Base-by-base conservation (phyloP, 176 grass and related monocot species). In the Eragrostis nindensis region DNA sequence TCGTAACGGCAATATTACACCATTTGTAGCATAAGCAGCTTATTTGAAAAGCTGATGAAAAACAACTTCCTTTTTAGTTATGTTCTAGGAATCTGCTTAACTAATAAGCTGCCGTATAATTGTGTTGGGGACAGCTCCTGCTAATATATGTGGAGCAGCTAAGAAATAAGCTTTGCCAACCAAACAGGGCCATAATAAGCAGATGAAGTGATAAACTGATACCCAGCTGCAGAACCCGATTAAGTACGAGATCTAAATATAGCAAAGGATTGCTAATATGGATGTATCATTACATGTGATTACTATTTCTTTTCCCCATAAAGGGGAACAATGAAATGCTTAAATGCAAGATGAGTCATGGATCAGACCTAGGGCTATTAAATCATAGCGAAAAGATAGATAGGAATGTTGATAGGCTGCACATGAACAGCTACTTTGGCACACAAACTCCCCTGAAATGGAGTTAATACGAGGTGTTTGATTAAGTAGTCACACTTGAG, bases 381-480 rank as follows among this genome's bases (percentile, higher is more conserved):
- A 39, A 57, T 7, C 21, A 57, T 8, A 30, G 5, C 1, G 7
- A 29, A 63, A 4, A 63, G 27, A 63, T 63, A 11, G 30, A 17
- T 38, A 64, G 62, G 36, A 80, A 24, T 53, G 41, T 27, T 42
- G 52, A 32, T 42, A 70, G 10, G 21, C 30, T 45, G 15, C 22
- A 15, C 41, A 63, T 40, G 25, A 70, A 47, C 41, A 36, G 29
- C 11, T 77, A 61, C 14, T 69, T 68, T 27, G 21, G 29, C 15
- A 59, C 5, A 55, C 24, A 53, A 74, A 22, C 11, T 82, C 30
- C n/a, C n/a, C 9, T 26, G 19, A 75, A 66, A 63, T 75, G 17
- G 62, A 66, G 22, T 73, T 83, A 19, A 11, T 66, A 64, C 39
- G 75, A 11, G 38, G 29, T 47, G 26, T 78, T 52, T 71, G n/a